A percentile compares a stretch with the other conserved stretches of the same genome.
phyloP scores from a whole-genome alignment of 352 stramenopile genomes.

The Peronospora farinosa region DNA sequence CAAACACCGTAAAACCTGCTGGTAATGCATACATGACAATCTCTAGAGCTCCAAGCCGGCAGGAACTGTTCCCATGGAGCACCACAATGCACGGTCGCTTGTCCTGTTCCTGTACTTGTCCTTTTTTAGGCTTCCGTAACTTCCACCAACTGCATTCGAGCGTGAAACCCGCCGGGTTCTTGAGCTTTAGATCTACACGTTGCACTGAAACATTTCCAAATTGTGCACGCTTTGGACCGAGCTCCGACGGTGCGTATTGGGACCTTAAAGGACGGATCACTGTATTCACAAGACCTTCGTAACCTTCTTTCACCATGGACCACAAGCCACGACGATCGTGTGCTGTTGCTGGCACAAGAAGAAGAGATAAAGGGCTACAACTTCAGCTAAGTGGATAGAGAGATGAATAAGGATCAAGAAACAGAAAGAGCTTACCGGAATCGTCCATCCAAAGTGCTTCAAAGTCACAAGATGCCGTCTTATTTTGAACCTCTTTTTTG shows the following conservation, averaged over 20 bases:
- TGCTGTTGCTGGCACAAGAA: conserved; percentile 22
- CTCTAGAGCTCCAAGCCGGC: conserved; percentile 59
- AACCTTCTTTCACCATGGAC: conserved; percentile 77
- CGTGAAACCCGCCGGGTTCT: conserved; percentile 63
- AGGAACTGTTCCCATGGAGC: conserved; percentile 82
- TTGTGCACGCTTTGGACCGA: conserved; percentile 52
- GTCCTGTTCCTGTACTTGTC: conserved; percentile 7
- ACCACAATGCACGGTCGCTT: conserved; percentile 75
- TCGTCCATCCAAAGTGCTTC: conserved; percentile 31
- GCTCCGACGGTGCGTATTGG: conserved; percentile 53
- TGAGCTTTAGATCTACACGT: conserved; percentile 65
- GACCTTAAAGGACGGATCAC: conserved; percentile 71
- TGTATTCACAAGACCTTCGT: conserved; percentile 75
- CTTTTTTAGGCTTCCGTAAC: conserved; percentile 24
- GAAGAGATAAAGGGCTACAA: conserved; percentile 10
- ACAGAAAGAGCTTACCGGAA: conserved; percentile 22
- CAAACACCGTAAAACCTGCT: conserved; percentile 77
- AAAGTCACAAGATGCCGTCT: neutral
- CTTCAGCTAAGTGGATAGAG: conserved; percentile 1
- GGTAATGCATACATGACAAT: conserved; percentile 72
- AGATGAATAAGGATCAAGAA: neutral
- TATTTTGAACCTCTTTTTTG: too few relatives aligned
- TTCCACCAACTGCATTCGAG: conserved; percentile 87
- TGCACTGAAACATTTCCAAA: conserved; percentile 56
- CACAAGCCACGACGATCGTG: conserved; percentile 66